Evolutionary conservation across 768 basidiomycete species (phyloP), one percentile per base, ranked within the genome.

Genomic region (Fomitopsis serialis): DNA sequence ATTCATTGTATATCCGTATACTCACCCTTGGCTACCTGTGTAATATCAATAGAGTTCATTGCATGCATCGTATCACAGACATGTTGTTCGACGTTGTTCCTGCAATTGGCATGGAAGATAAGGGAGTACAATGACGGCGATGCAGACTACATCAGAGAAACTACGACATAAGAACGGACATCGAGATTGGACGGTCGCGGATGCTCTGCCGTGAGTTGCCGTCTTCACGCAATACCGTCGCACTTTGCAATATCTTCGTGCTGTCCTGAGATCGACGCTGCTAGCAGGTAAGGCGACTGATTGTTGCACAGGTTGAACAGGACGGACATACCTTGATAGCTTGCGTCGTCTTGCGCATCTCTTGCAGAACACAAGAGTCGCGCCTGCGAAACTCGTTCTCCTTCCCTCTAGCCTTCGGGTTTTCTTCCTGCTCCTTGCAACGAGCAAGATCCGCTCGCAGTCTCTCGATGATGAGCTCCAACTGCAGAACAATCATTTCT

Each of bases 301-400:
- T 47, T 34, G 21, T 22, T 12, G 27, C 8, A 52, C 23, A 22
- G n/a, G n/a, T n/a, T n/a, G 12, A 46, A 21, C 23, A 13, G 15
- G 19, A 5, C 2, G 22, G 12, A 22, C 47, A 15, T 24, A 59
- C 61, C 58, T 61, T 56, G 12, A 61, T 27, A n/a, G 50, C 58
- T 32, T 46, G 48, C 17, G 60, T 61, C 43, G 59, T 58, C 43
- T 57, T 50, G 6, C 58, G 46, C 61, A 59, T 59, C 7, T 59
- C 61, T 27, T 56, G 43, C 23, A 61, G 50, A n/a, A 61, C 56
- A 42, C 45, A 50, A 12, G 59, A 34, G 53, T 59, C 52, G 51
- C 61, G 54, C 57, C 54, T 53, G 54, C 46, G 59, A 55, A 37
- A 48, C 44, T 2, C 56, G 45, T 21, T 55, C 21, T 15, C 37